phyloP scores from a whole-genome alignment of 2,329 filamentous ascomycete species.

The Fusarium chuoi region DNA sequence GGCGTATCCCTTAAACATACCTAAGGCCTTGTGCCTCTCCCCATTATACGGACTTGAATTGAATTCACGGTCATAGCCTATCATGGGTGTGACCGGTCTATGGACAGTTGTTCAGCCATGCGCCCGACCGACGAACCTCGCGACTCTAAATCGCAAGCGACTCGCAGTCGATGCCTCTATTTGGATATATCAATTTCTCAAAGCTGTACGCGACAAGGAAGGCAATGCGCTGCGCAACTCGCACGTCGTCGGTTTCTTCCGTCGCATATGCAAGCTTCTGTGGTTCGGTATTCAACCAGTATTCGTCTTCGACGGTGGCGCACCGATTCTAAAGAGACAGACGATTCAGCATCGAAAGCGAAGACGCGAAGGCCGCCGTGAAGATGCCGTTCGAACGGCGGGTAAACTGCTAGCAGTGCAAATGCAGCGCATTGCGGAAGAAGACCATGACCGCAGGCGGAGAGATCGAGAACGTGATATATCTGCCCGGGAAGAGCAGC shows the following conservation, averaged over 20 bases:
- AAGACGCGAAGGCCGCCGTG: slow-evolving; percentile 85
- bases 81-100: slow-evolving; percentile 97
- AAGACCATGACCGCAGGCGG: slow-evolving; percentile 77
- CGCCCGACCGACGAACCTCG: slow-evolving; percentile 93
- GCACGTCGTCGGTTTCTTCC: slow-evolving; percentile 97
- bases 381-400: slow-evolving; percentile 92
- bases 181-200: slow-evolving; percentile 99
- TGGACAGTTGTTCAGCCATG: slow-evolving; percentile 97
- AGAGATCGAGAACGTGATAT: slow-evolving; percentile 57
- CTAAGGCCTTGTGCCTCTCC: slow-evolving; percentile 12
- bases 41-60: not conserved
- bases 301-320: slow-evolving; percentile 97
- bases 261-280: slow-evolving; percentile 95
- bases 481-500: slow-evolving; percentile 53
- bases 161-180: slow-evolving; percentile 98
- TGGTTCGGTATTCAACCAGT: slow-evolving; percentile 97
- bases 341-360: slow-evolving; percentile 84
- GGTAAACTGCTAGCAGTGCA: slow-evolving; percentile 92
- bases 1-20: slow-evolving; percentile 33
- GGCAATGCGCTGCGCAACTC: slow-evolving; percentile 96
- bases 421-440: slow-evolving; percentile 90
- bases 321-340: slow-evolving; percentile 88
- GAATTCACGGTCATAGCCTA: slow-evolving; percentile 28
- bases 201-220: slow-evolving; percentile 98
- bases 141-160: slow-evolving; percentile 94